A percentile compares a stretch with the other conserved stretches of the same genome.
Conservation (phyloP, 2,329 filamentous ascomycete genomes). For the Pseudohalonectria lignicola region DNA sequence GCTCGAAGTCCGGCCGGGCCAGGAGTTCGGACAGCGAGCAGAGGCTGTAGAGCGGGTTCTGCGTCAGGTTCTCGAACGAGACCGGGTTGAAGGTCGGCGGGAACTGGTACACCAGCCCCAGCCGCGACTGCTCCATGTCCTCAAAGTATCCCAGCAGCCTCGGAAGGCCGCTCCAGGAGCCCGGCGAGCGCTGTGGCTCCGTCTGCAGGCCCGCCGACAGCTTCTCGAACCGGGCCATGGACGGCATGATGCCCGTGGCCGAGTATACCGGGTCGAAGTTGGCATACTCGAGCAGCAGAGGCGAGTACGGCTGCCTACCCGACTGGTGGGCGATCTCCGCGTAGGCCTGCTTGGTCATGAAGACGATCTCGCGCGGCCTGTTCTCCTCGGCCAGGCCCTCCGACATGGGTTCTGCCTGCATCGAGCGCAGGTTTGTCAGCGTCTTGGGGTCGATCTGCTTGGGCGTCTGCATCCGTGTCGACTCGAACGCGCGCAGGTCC, state of each 20-base stretch:
- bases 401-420: slow-evolving; percentile 26
- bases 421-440: slow-evolving; percentile 34
- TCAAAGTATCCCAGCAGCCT: slow-evolving; percentile 62
- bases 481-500: slow-evolving; percentile 42
- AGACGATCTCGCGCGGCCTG: slow-evolving; percentile 33
- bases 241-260: slow-evolving; percentile 50
- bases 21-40: slow-evolving; percentile 45
- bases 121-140: slow-evolving; percentile 56
- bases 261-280: slow-evolving; percentile 52
- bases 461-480: slow-evolving; percentile 49
- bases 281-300: slow-evolving; percentile 61
- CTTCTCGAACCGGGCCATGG: slow-evolving; percentile 54
- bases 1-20: slow-evolving; percentile 41
- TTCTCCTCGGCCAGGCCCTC: slow-evolving; percentile 16
- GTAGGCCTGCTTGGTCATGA: slow-evolving; percentile 41
- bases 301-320: slow-evolving; percentile 35
- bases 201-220: slow-evolving; percentile 47
- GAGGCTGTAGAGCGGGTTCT: slow-evolving; percentile 37
- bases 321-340: slow-evolving; percentile 30
- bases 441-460: slow-evolving; percentile 45
- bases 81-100: slow-evolving; percentile 53
- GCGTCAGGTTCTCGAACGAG: slow-evolving; percentile 38
- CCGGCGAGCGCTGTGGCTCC: slow-evolving; percentile 37
- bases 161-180: slow-evolving; percentile 51
- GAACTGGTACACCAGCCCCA: slow-evolving; percentile 67